Evolutionary conservation across 352 stramenopile genomes (phyloP).

Genomic region (Blastocystis sp.): DNA sequence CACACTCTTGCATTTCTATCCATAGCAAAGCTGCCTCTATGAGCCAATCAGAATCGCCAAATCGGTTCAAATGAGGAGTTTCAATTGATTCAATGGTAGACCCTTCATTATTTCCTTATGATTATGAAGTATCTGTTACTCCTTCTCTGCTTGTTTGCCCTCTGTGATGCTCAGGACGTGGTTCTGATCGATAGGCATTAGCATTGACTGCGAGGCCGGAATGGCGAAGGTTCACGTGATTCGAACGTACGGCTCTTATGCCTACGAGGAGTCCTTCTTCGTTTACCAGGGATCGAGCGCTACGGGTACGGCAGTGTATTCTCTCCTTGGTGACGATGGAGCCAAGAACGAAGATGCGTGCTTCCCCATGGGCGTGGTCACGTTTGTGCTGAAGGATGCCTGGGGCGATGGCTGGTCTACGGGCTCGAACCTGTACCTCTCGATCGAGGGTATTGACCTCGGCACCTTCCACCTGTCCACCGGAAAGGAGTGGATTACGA

Average conservation of each 20-base stretch:
- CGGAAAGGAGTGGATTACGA: neutral
- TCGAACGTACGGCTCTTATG: conserved; percentile 7
- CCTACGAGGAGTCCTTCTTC: conserved; percentile 16
- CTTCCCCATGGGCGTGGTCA: neutral
- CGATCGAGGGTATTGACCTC: neutral
- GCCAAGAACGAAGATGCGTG: neutral
- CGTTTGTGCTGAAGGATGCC: neutral
- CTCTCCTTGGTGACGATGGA: neutral
- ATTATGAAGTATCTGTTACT: neutral
- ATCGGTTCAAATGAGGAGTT: too few relatives aligned
- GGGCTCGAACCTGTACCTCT: conserved; percentile 22
- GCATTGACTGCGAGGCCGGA: neutral
- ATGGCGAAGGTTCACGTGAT: neutral
- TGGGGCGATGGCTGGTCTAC: conserved; percentile 56
- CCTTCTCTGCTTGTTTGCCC: neutral
- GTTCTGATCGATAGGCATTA: neutral
- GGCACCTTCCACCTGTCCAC: neutral
- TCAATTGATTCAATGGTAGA: too few relatives aligned
- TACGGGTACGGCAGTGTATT: conserved; percentile 5
- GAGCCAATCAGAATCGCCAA: too few relatives aligned
- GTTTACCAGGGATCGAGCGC: conserved; percentile 3
- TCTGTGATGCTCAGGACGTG: neutral
- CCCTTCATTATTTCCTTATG: too few relatives aligned
- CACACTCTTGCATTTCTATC: too few relatives aligned
- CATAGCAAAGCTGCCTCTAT: too few relatives aligned